Evolutionary conservation across 306 rosid species (phyloP).

Genomic region (Vicia sativa): DNA sequence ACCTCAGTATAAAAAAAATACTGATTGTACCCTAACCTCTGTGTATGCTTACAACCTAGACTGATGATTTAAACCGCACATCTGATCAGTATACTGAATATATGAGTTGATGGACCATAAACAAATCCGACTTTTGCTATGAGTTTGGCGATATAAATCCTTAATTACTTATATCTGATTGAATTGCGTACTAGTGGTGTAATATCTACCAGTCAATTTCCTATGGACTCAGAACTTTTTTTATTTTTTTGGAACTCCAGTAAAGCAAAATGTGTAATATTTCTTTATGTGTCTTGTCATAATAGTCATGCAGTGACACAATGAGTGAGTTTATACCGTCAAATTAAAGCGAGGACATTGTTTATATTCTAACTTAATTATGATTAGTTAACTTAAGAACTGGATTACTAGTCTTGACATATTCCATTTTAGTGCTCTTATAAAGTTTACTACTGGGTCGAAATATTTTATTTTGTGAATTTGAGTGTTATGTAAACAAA

Average conservation of each 20-base stretch:
- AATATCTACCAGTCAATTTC: constrained; percentile 6
- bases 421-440: neutral
- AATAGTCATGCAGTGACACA: neutral
- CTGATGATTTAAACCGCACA: neutral
- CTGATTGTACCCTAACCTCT: constrained; percentile 1
- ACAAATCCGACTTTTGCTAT: constrained; percentile 1
- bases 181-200: neutral
- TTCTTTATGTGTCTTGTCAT: constrained; percentile 4
- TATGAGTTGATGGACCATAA: constrained; percentile 16
- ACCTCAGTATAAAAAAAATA: constrained; percentile 24
- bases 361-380: neutral
- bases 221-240: neutral
- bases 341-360: constrained; percentile 16
- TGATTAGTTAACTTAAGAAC: neutral
- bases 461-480: neutral
- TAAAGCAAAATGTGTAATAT: constrained; percentile 4
- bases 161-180: neutral
- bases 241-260: constrained; percentile 1
- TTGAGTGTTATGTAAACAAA: neutral
- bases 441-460: constrained; percentile 1
- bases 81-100: constrained; percentile 18
- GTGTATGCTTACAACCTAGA: constrained; percentile 14
- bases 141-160: constrained; percentile 13
- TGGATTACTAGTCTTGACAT: neutral
- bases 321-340: neutral